A percentile compares a stretch with the other conserved stretches of the same genome.
These are phyloP conservation scores for Ceratobasidium sp. DNA, from an alignment of 1,284 basidiomycete species.

Conservation along the genomic window DNA sequence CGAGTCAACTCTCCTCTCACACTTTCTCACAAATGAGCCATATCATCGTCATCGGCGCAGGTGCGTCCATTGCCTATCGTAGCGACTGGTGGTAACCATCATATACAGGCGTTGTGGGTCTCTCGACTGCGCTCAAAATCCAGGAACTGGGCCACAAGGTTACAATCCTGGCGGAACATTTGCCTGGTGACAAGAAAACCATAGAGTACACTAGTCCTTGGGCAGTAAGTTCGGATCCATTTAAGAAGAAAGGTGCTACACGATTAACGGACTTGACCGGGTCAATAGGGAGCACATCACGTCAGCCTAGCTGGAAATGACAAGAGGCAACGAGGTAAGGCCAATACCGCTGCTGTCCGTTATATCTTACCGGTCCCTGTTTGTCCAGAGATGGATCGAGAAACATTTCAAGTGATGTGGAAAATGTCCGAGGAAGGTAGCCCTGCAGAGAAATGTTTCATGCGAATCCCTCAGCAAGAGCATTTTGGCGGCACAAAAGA, in stretches of 20 bases:
- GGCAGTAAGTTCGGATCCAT: slow-evolving; percentile 63
- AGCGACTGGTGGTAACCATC: background rate
- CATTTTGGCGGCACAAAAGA: slow-evolving; percentile 57
- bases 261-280: background rate
- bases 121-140: slow-evolving; percentile 70
- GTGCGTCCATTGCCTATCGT: background rate
- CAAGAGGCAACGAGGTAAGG: slow-evolving; percentile 58
- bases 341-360: slow-evolving; percentile 45
- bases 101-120: slow-evolving; percentile 68
- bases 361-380: background rate
- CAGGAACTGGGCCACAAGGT: slow-evolving; percentile 68
- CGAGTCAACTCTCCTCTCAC: background rate
- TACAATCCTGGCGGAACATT: slow-evolving; percentile 67
- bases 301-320: slow-evolving; percentile 62
- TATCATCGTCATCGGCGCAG: slow-evolving; percentile 23
- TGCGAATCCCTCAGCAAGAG: slow-evolving; percentile 65
- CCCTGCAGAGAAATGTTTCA: slow-evolving; percentile 62
- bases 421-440: slow-evolving; percentile 63
- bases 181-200: slow-evolving; percentile 70
- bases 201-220: slow-evolving; percentile 76
- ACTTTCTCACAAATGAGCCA: slow-evolving; percentile 10
- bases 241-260: background rate
- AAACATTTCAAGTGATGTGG: slow-evolving; percentile 77
- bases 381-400: slow-evolving; percentile 65
- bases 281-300: slow-evolving; percentile 70